These are phyloP conservation scores for thale cress (Arabidopsis thaliana) DNA, from an alignment of 345 rosid species.

Conservation along the genomic window TAIR10.1 NC_003071.7:17251501-17252000, in stretches of 20 bases:
- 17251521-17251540: constrained; percentile 26
- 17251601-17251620: not conserved
- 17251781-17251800: not conserved
- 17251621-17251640: not conserved
- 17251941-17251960: too few species aligned
- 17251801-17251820: not conserved
- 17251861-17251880: constrained; percentile 1
- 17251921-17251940: not conserved
- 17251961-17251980: not conserved
- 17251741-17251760: not conserved
- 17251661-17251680: not conserved
- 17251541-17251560: not conserved
- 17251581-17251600: not conserved
- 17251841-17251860: too few species aligned
- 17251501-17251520: constrained; percentile 39
- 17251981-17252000: constrained; percentile 81
- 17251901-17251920: not conserved
- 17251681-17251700: not conserved
- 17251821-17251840: not conserved
- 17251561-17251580: not conserved
- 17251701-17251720: not conserved
- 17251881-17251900: constrained; percentile 11
- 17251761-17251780: too few species aligned
- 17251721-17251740: not conserved
- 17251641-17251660: not conserved